These are phyloP conservation scores for Phytophthora pini DNA, from an alignment of 352 stramenopile species.

Conservation along the genomic window DNA sequence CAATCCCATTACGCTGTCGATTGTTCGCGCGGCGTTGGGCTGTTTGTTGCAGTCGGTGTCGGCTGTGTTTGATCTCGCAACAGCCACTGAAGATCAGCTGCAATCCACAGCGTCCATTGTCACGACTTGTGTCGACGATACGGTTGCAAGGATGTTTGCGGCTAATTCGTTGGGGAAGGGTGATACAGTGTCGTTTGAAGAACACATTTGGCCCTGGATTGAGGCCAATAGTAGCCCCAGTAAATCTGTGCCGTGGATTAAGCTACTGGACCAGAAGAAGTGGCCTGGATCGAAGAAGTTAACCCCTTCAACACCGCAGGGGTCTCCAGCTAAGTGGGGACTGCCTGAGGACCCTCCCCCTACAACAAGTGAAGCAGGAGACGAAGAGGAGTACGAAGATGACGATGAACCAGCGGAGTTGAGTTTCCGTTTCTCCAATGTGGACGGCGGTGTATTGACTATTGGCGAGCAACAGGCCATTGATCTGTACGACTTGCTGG, in stretches of 20 bases:
- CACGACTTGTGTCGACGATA: constrained; percentile 61
- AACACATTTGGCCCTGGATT: constrained; percentile 70
- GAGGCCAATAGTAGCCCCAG: constrained; percentile 45
- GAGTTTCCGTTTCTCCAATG: constrained; percentile 74
- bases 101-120: constrained; percentile 66
- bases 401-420: constrained; percentile 39
- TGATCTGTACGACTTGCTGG: constrained; percentile 67
- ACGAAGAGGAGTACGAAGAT: constrained; percentile 31
- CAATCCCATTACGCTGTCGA: constrained; percentile 45
- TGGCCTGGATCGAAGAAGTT: constrained; percentile 69
- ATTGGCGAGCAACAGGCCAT: constrained; percentile 69
- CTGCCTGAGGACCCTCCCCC: constrained; percentile 19
- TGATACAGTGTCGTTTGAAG: constrained; percentile 39
- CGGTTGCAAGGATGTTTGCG: constrained; percentile 53
- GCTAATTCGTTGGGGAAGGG: constrained; percentile 51
- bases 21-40: constrained; percentile 47
- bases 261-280: constrained; percentile 71
- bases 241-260: constrained; percentile 71
- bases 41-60: constrained; percentile 66
- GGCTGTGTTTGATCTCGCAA: constrained; percentile 69
- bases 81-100: constrained; percentile 54
- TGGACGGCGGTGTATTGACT: constrained; percentile 62
- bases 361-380: constrained; percentile 18
- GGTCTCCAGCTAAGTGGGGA: constrained; percentile 35
- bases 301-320: constrained; percentile 26